Conservation (phyloP, 441 rosid species). For the Metrosideros polymorpha region DNA sequence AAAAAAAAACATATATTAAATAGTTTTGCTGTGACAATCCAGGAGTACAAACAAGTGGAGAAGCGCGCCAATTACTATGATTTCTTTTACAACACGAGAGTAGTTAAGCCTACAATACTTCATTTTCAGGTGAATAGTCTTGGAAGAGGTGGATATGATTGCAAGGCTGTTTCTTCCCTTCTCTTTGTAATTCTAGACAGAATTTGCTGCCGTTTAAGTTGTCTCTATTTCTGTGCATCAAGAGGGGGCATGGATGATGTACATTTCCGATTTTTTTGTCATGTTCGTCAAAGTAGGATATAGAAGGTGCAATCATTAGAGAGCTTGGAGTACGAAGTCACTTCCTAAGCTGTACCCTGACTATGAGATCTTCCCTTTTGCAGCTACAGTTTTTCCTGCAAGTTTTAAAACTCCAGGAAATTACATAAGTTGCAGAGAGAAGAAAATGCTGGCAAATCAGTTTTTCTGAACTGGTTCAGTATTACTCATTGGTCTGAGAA, state of each 20-base stretch:
- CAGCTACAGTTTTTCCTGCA: background rate
- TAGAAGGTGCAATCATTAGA: background rate
- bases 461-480: background rate
- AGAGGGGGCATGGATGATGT: background rate
- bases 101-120: slow-evolving; percentile 35
- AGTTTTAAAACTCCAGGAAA: background rate
- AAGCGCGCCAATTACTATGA: slow-evolving; percentile 28
- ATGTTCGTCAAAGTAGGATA: background rate
- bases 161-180: background rate
- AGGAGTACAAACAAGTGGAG: slow-evolving; percentile 23
- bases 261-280: background rate
- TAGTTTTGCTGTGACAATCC: background rate
- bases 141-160: background rate
- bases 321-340: background rate
- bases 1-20: background rate
- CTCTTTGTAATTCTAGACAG: background rate
- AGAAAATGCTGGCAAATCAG: background rate
- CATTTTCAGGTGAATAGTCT: slow-evolving; percentile 26
- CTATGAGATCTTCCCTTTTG: background rate
- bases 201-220: background rate
- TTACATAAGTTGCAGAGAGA: background rate
- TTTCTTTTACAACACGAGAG: slow-evolving; percentile 25
- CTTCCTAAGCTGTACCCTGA: background rate
- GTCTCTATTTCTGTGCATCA: background rate
- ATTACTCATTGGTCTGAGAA: background rate